phyloP scores from a whole-genome alignment of 2,329 filamentous ascomycete species.

The Claviceps quebecensis region DNA sequence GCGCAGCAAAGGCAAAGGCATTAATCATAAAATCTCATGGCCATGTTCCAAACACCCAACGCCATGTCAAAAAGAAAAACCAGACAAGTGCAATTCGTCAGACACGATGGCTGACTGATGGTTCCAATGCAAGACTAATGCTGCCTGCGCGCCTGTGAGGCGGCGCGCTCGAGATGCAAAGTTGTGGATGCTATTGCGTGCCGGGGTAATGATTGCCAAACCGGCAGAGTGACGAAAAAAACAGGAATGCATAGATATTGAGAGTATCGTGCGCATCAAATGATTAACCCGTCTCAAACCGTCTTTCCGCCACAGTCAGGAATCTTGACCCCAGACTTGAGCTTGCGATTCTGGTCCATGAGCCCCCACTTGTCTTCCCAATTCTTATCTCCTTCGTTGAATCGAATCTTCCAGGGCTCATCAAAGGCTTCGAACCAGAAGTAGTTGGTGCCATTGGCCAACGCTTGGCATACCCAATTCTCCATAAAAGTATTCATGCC shows the following conservation, averaged over 20 bases:
- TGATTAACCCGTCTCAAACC: conserved; percentile 17
- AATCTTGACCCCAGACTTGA: conserved; percentile 75
- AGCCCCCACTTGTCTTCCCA: conserved; percentile 97
- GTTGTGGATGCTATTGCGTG: not conserved
- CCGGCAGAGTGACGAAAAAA: not conserved
- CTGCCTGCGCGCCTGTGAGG: not conserved
- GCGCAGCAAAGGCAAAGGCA: not conserved
- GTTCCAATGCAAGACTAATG: not conserved
- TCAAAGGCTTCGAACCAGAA: conserved; percentile 98
- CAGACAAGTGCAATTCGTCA: not conserved
- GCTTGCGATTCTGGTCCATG: conserved; percentile 68
- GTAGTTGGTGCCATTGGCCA: conserved; percentile 76
- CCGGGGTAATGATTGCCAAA: not conserved
- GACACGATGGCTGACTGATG: not conserved
- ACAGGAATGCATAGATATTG: not conserved
- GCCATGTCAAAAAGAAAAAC: not conserved
- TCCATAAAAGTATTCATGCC: conserved; percentile 80
- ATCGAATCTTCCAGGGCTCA: conserved; percentile 82
- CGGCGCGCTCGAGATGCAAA: not conserved
- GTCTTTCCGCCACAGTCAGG: conserved; percentile 74
- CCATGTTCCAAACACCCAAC: not conserved
- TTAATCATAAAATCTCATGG: not conserved
- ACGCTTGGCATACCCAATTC: conserved; percentile 67
- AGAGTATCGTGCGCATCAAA: too few relatives aligned
- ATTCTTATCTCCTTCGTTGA: conserved; percentile 51